Evolutionary conservation across 495 filamentous ascomycete species (phyloP), one percentile per base, ranked within the genome.

Genomic region (Aspergillus mulundensis): DNA sequence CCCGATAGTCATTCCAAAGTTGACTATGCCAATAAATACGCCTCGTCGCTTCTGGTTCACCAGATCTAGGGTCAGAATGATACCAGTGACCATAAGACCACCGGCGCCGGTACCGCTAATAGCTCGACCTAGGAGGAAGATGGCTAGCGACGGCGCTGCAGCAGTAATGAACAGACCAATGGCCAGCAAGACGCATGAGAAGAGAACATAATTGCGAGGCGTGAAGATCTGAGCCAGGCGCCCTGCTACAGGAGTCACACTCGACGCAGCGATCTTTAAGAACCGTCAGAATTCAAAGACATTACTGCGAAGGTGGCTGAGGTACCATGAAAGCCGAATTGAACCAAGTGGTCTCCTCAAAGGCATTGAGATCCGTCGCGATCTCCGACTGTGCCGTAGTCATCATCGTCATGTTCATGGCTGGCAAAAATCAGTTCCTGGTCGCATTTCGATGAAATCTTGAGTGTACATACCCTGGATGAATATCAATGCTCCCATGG

Each of bases 321-420:
- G 12, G 43, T 73, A 78, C 75, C 57, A 86, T 66, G 65, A 87
- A 91, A 1, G 86, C 71, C 23, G 84, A 85, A 7, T 87, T 89
- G 59, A 93, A 87, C 88, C 88, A 93, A 58, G 81, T 85, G 18
- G 82, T 83, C 42, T 83, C 69, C 23, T 82, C 81, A 63, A 87
- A 91, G 8, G 87, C 81, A 74, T 90, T 77, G 0, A 91, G 71
- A 54, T 90, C 87, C 18, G 75, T 76, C 1, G 87, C 87, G 60
- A 93, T 89, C 38, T 73, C 71, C 2, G 83, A 86, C 68, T 90
- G 87, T 1, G 84, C 86, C 23, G 88, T 91, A 5, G 85, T 87
- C 57, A 93, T 83, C 60, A 88, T 83, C 24, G 82, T 85, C 75
- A 90, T 88, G 67, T 93, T 91, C 58, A 78, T 81, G 4, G 84